phyloP scores from a whole-genome alignment of 257 asterid genomes.

The Primulina tabacum region DNA sequence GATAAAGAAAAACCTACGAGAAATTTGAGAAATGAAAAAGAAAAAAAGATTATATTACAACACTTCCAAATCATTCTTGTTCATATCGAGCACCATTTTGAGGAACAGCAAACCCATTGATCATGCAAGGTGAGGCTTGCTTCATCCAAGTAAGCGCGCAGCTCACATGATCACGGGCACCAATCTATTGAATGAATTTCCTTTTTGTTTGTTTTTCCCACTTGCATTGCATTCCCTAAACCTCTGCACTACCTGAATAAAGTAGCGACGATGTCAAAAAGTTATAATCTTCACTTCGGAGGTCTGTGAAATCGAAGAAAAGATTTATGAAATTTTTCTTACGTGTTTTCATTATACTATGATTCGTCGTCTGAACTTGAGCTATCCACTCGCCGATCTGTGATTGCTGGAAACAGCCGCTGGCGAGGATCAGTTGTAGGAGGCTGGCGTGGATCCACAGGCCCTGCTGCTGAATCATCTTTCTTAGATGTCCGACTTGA shows the following conservation, averaged over 20 bases:
- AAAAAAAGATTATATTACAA: background rate
- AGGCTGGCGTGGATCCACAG: constrained; percentile 31
- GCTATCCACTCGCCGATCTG: constrained; percentile 55
- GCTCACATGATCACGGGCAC: background rate
- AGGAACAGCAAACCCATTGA: constrained; percentile 19
- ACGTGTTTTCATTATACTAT: constrained; percentile 20
- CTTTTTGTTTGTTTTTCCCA: background rate
- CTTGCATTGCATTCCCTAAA: background rate
- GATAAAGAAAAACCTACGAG: background rate
- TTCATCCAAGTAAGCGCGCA: constrained; percentile 1
- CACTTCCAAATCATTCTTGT: background rate
- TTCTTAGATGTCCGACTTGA: constrained; percentile 25
- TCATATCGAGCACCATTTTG: constrained; percentile 17
- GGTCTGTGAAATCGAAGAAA: background rate
- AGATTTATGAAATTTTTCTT: background rate
- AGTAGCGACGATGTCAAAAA: background rate
- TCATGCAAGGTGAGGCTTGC: background rate
- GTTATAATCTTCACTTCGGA: background rate
- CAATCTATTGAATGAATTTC: background rate
- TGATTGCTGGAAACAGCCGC: constrained; percentile 56
- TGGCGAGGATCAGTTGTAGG: constrained; percentile 39
- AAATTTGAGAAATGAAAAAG: background rate
- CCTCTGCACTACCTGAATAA: constrained; percentile 15
- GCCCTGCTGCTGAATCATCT: constrained; percentile 28
- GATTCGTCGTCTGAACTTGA: constrained; percentile 73